Evolutionary conservation across 2,329 filamentous ascomycete species (phyloP), one percentile per base, ranked within the genome.

Genomic region (Madurella mycetomatis): DNA sequence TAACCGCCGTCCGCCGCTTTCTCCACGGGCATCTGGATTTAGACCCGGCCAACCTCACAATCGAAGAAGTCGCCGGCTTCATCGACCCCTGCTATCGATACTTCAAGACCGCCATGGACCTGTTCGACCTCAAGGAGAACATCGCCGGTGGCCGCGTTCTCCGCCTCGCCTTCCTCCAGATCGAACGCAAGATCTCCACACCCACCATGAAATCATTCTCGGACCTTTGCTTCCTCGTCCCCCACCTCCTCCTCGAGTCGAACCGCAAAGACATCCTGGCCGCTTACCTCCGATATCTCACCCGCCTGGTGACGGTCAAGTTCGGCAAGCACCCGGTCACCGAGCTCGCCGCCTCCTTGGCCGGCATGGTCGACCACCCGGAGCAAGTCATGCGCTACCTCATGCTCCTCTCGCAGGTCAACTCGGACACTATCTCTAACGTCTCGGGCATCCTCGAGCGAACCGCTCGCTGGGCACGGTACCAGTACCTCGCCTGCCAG

Each of bases 31-130:
- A 59, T 49, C 42, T 62, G 43, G 60, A 61, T 49, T 47, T 47
- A 4, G 60, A 62, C 49, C 41, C 57, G 8, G 49, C 48, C 41
- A 51, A 60, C 41, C 56, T 54, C 40, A 50, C 46, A n/a, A 9
- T 39, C 9, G 61, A 63, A 30, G 61, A 60, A 17, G 58, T 64
- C 7, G 48, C 56, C 16, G 55, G 58, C 9, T 63, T 56, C 40
- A 47, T 59, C 41, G 62, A 64, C 49, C 62, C 62, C 4, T 59
- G 55, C 41, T 64, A 62, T 47, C 55, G 62, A 5, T 63, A 62
- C 41, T 64, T 64, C 56, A 62, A 60, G n/a, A 49, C 55, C 4
- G 56, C 62, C 45, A 62, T 63, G 58, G 62, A 63, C 25, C 53
- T 64, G 2, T 62, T 64, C 42, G 60, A 62, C 47, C 55, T 59